Evolutionary conservation across 371 early-diverging fungal species (phyloP).

Genomic region (Mortierella sp.): DNA sequence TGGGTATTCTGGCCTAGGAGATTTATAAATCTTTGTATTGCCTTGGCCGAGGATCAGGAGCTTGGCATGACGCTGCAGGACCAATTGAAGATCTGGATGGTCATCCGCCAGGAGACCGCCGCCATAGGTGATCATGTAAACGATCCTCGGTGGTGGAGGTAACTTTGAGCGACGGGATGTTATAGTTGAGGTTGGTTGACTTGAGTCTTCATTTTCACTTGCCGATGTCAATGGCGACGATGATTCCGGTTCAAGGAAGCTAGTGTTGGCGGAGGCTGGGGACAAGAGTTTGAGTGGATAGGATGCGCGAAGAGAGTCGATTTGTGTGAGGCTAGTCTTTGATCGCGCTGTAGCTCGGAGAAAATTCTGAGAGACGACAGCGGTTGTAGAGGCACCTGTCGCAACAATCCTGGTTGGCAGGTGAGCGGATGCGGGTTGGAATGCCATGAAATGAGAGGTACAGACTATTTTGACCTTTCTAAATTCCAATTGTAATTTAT

Average conservation of each 20-base stretch:
- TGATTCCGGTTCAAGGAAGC: not conserved
- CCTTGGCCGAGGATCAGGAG: conserved; percentile 49
- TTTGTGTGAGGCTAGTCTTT: conserved; percentile 48
- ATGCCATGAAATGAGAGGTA: conserved; percentile 22
- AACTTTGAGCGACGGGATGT: not conserved
- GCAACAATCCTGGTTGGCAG: conserved; percentile 28
- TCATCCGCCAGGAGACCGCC: conserved; percentile 52
- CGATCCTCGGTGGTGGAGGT: conserved; percentile 47
- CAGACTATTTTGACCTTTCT: not conserved
- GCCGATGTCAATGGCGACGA: not conserved
- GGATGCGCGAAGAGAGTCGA: conserved; percentile 48
- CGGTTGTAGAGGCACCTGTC: conserved; percentile 41
- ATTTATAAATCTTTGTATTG: conserved; percentile 53
- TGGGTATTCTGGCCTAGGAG: conserved; percentile 33
- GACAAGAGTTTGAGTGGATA: conserved; percentile 54
- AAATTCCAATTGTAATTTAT: not conserved
- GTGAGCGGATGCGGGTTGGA: conserved; percentile 48
- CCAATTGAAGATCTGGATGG: conserved; percentile 50
- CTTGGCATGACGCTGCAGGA: conserved; percentile 25
- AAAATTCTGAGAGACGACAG: conserved; percentile 53
- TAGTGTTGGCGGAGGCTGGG: conserved; percentile 39
- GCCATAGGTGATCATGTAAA: conserved; percentile 55
- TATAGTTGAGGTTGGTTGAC: not conserved
- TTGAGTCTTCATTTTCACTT: not conserved
- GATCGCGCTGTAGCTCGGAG: conserved; percentile 45